Evolutionary conservation across 768 basidiomycete species (phyloP), one percentile per base, ranked within the genome.

Genomic region (Rhodotorula toruloides): DNA sequence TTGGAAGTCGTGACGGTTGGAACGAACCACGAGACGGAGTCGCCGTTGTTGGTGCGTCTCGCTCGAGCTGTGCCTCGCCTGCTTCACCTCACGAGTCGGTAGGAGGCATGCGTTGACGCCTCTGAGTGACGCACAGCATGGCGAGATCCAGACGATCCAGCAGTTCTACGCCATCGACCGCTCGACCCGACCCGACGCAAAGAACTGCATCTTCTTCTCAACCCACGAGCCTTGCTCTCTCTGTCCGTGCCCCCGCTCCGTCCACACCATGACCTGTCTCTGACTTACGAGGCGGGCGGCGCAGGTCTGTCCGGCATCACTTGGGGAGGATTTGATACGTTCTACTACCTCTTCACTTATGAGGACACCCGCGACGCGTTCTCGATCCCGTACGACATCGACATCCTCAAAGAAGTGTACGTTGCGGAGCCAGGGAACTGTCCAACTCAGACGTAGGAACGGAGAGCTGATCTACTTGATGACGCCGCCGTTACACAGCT

Each of bases 141-240:
- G 73, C 39, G 75, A 75, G 65, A 72, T 74, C 47, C 66, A 67
- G 49, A 66, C 65, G 40, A 74, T 75, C 39, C 70, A 74, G 53
- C 62, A 74, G 40, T 75, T 74, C 58, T 75, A 68, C 49, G 47
- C 49, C 17, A 10, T 74, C 19, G 68, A 70, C 13, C 19, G 42
- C 21, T 65, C 53, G 7, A 10, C 34, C 2, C 50, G 74, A 25
- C 75, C 75, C 6, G 40, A 44, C 10, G 56, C 72, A 3, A 67
- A 67, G 58, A 70, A 73, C 53, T 73, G 71, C 58, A 49, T 76
- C 58, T 76, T 76, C 61, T 72, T 72, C 58, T 67, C 73, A 3
- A 75, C 75, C 10, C 75, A 76, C 58, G 75, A 76, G 57, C 75
- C 75, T 17, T 76, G 75, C 61, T 71, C 68, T 1, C 63, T 75